phyloP scores from a whole-genome alignment of 371 early-diverging fungal species.

The Cokeromyces recurvatus region DNA sequence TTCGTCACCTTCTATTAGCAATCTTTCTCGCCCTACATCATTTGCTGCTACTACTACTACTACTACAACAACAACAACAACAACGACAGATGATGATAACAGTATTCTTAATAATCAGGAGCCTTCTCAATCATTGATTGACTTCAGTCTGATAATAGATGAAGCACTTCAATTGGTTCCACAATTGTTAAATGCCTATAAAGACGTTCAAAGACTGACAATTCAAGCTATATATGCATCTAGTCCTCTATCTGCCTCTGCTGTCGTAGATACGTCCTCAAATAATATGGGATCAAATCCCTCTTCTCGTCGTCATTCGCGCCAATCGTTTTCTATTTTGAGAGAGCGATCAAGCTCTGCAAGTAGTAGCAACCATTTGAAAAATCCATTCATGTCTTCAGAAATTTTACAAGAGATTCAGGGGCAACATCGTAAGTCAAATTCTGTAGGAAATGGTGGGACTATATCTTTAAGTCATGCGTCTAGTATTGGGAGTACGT shows the following conservation, averaged over 20 bases:
- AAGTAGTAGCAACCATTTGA: not conserved
- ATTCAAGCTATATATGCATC: constrained; percentile 38
- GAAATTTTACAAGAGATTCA: constrained; percentile 1
- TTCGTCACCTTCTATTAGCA: constrained; percentile 28
- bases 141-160: constrained; percentile 22
- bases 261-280: not conserved
- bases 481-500: not conserved
- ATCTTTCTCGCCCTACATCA: constrained; percentile 33
- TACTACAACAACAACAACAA: constrained; percentile 16
- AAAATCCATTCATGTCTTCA: not conserved
- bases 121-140: constrained; percentile 3
- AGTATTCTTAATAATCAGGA: not conserved
- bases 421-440: too few species aligned
- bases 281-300: not conserved
- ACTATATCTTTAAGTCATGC: not conserved
- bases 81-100: constrained; percentile 13
- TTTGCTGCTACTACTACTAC: constrained; percentile 30
- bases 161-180: constrained; percentile 34
- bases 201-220: constrained; percentile 36
- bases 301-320: constrained; percentile 7
- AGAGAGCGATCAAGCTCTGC: constrained; percentile 16
- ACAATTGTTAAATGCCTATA: constrained; percentile 37
- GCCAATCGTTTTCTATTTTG: constrained; percentile 16
- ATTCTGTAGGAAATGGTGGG: not conserved
- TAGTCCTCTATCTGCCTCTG: not conserved